Conservation (phyloP, 345 rosid genomes). For the Citrus glauca region DNA sequence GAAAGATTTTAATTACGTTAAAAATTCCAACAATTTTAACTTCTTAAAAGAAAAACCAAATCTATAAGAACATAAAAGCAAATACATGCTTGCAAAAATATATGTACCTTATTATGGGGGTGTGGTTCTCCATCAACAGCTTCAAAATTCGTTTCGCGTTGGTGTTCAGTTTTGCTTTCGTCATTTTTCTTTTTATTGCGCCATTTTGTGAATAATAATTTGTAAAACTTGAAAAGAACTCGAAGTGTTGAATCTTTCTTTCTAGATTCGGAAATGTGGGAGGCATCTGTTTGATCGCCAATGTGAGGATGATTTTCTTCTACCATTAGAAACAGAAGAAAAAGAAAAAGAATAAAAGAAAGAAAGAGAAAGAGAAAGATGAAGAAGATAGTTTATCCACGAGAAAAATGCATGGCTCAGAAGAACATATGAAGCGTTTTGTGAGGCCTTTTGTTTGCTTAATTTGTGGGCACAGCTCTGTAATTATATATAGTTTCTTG, state of each 20-base stretch:
- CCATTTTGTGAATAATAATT: slow-evolving; percentile 24
- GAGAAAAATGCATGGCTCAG: slow-evolving; percentile 10
- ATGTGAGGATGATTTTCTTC: neutral
- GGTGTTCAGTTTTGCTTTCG: neutral
- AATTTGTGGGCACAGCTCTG: neutral
- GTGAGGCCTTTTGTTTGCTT: slow-evolving; percentile 25
- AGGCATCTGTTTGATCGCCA: slow-evolving; percentile 26
- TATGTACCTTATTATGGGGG: neutral
- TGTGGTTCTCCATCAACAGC: neutral
- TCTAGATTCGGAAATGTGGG: slow-evolving; percentile 12
- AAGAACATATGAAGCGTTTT: slow-evolving; percentile 10
- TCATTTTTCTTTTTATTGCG: slow-evolving; percentile 23
- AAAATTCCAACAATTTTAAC: neutral
- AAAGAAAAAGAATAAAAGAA: neutral
- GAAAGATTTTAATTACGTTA: too few species aligned
- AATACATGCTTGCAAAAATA: neutral
- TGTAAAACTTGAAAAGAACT: slow-evolving; percentile 26
- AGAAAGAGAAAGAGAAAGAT: neutral
- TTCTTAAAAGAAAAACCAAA: neutral
- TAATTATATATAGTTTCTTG: neutral
- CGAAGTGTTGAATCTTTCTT: slow-evolving; percentile 30
- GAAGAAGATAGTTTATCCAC: slow-evolving; percentile 8
- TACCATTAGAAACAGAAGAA: slow-evolving; percentile 14
- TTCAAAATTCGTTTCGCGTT: slow-evolving; percentile 10
- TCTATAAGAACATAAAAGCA: neutral